These are phyloP conservation scores for Alnus glutinosa DNA, from an alignment of 306 rosid species.

Conservation along the genomic window DNA sequence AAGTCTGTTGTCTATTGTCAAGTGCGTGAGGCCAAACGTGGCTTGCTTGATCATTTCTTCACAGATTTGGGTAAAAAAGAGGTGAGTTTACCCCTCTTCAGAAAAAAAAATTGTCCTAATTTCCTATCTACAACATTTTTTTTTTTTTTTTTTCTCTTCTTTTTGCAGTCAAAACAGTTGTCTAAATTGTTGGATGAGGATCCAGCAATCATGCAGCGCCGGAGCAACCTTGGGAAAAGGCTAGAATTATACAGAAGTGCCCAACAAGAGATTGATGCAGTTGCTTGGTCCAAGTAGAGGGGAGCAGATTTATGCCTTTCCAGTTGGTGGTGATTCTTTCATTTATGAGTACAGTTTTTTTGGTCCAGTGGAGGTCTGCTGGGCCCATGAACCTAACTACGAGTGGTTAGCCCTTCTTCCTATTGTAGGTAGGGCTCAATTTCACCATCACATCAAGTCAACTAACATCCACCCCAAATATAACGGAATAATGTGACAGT, in stretches of 20 bases:
- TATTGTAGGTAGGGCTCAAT: too few relatives aligned
- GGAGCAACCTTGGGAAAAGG: slow-evolving; percentile 68
- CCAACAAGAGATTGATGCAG: slow-evolving; percentile 84
- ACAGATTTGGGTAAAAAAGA: slow-evolving; percentile 77
- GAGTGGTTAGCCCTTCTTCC: too few relatives aligned
- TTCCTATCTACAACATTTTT: not conserved
- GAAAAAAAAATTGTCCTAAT: not conserved
- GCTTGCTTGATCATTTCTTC: slow-evolving; percentile 82
- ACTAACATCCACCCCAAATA: too few relatives aligned
- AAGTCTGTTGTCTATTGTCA: slow-evolving; percentile 85
- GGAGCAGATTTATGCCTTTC: slow-evolving; percentile 10
- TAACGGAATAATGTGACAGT: too few relatives aligned
- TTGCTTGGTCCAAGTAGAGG: slow-evolving; percentile 87
- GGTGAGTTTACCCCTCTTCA: slow-evolving; percentile 31
- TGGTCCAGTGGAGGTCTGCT: too few relatives aligned
- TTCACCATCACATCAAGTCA: too few relatives aligned
- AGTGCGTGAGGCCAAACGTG: slow-evolving; percentile 88
- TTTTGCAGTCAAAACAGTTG: slow-evolving; percentile 58
- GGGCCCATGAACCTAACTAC: too few relatives aligned
- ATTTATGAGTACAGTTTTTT: not conserved
- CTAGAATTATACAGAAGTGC: slow-evolving; percentile 88
- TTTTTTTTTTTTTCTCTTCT: not conserved
- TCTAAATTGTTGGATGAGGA: slow-evolving; percentile 83
- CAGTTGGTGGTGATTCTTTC: slow-evolving; percentile 14
- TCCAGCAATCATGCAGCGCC: slow-evolving; percentile 88